Conservation (phyloP, 2,329 filamentous ascomycete species). For the Cryphonectria carpinicola region DNA sequence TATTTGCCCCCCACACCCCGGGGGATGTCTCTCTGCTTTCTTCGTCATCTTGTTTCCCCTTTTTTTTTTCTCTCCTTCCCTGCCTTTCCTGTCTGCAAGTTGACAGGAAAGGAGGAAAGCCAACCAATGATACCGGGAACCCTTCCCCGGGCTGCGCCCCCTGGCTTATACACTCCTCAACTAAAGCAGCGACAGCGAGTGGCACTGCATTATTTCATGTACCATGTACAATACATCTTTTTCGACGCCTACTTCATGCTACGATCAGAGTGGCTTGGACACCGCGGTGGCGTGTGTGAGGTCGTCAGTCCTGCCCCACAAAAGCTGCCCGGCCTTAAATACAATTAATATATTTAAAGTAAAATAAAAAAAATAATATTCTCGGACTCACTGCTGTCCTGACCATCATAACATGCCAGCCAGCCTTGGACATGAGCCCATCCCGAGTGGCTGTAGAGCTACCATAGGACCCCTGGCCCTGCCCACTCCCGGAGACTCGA, state of each 20-base stretch:
- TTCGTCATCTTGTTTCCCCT: neutral
- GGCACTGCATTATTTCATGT: neutral
- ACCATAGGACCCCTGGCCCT: neutral
- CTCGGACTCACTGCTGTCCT: too few relatives aligned
- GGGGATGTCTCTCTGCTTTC: neutral
- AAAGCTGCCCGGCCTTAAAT: too few relatives aligned
- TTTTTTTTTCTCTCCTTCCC: too few relatives aligned
- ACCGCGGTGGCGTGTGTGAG: neutral
- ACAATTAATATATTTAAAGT: too few relatives aligned
- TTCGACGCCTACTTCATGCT: neutral
- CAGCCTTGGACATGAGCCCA: too few relatives aligned
- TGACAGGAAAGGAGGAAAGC: neutral
- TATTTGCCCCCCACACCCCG: neutral
- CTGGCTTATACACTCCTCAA: neutral
- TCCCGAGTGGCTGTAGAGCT: neutral
- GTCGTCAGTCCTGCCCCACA: neutral
- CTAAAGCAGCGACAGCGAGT: neutral
- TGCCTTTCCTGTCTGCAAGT: neutral
- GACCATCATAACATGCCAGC: too few relatives aligned
- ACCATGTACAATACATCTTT: neutral
- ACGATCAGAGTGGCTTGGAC: neutral
- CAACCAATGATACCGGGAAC: too few relatives aligned
- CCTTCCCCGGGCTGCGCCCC: too few relatives aligned
- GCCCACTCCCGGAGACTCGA: neutral
- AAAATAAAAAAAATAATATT: too few relatives aligned